These are phyloP conservation scores for Amphichorda felina DNA, from an alignment of 2,329 filamentous ascomycete species.

Conservation along the genomic window DNA sequence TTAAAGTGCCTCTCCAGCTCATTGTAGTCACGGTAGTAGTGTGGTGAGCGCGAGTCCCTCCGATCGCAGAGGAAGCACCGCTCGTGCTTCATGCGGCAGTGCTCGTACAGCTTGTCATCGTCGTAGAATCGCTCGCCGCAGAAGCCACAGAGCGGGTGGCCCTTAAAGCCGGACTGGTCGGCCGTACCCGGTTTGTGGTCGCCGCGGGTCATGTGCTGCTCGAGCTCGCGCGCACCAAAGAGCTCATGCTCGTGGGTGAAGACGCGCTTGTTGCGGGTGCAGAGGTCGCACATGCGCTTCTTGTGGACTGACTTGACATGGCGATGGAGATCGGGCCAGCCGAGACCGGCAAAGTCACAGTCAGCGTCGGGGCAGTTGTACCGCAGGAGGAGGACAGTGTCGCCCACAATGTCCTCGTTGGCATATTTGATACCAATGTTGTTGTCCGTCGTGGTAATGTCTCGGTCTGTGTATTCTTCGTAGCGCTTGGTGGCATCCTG, in stretches of 20 bases:
- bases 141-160: constrained; percentile 89
- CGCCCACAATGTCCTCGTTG: constrained; percentile 78
- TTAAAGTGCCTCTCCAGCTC: constrained; percentile 78
- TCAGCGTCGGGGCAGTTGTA: constrained; percentile 87
- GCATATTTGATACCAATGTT: constrained; percentile 90
- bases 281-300: constrained; percentile 86
- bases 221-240: constrained; percentile 69
- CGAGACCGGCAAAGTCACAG: constrained; percentile 70
- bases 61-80: constrained; percentile 90
- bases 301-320: constrained; percentile 76
- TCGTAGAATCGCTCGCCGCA: constrained; percentile 90
- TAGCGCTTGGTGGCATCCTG: constrained; percentile 72
- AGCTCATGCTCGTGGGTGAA: constrained; percentile 97
- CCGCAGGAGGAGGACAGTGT: constrained; percentile 74
- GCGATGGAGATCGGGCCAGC: constrained; percentile 45
- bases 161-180: constrained; percentile 92
- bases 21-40: constrained; percentile 87
- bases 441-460: constrained; percentile 69
- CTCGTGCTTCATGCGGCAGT: constrained; percentile 91
- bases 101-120: constrained; percentile 85
- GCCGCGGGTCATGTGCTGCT: constrained; percentile 79
- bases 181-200: constrained; percentile 83
- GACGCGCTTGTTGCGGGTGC: constrained; percentile 88
- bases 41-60: constrained; percentile 54
- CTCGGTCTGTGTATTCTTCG: constrained; percentile 63